These are phyloP conservation scores for Magnusiomyces ingens DNA, from an alignment of 1,139 yeast genomes.

Conservation along the genomic window DNA sequence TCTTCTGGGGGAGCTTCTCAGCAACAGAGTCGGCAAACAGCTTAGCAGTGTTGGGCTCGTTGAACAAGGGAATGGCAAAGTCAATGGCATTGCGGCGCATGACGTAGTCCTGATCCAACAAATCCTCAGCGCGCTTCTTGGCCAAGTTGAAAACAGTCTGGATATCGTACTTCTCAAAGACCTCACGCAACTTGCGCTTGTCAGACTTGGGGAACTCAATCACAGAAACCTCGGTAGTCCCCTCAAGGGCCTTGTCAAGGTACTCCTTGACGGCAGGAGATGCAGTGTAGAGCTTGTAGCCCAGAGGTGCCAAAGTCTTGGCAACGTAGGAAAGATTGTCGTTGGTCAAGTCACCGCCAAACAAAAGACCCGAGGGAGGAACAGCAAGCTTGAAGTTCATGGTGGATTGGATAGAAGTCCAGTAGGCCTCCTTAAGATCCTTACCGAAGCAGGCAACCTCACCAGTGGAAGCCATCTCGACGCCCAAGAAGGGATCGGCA, in stretches of 20 bases:
- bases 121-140: constrained; percentile 74
- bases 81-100: constrained; percentile 99
- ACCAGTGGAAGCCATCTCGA: constrained; percentile 98
- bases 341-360: constrained; percentile 85
- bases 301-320: constrained; percentile 57
- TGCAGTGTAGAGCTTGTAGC: constrained; percentile 78
- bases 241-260: constrained; percentile 42
- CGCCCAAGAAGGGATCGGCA: constrained; percentile 97
- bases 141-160: constrained; percentile 90
- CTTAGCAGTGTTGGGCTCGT: constrained; percentile 88
- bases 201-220: constrained; percentile 90
- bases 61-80: constrained; percentile 91
- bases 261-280: constrained; percentile 64
- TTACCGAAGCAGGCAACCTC: constrained; percentile 95
- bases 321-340: constrained; percentile 72
- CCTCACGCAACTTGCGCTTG: constrained; percentile 87
- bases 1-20: constrained; percentile 51
- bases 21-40: constrained; percentile 81
- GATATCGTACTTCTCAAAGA: constrained; percentile 79
- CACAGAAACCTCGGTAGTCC: constrained; percentile 40
- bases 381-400: constrained; percentile 93
- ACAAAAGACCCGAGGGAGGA: constrained; percentile 82
- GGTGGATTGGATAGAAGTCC: constrained; percentile 95
- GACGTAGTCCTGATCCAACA: constrained; percentile 83
- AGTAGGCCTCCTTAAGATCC: constrained; percentile 82